Evolutionary conservation across 2,329 filamentous ascomycete genomes (phyloP), one percentile per base, ranked within the genome.

Genomic region (Exophiala sideris): DNA sequence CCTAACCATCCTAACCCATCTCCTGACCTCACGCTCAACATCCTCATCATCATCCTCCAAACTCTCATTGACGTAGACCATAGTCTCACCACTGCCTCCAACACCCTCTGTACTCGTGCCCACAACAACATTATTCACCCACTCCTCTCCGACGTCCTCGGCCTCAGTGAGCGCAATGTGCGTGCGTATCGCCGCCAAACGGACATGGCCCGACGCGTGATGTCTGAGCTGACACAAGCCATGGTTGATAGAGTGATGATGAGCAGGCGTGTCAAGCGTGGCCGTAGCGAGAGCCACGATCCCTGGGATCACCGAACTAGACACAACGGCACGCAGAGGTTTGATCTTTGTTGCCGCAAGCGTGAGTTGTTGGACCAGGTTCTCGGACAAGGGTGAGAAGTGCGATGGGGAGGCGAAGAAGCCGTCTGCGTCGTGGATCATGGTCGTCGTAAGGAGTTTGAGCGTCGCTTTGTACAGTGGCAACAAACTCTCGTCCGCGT

Each of bases 21-120:
- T 79, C 68, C 91, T 82, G 35, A 91, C 92, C 76, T 96, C 91
- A 67, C 84, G 79, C 76, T 99, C 94, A 20, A 99, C 92, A 24
- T 81, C 79, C 74, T 97, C 94, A 67, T 97, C 91, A 63, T 97
- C 94, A 69, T 99, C 94, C 68, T 99, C 94, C 74, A 96, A 87
- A 66, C 96, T 71, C 75, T 99, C 94, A 66, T 89, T 95, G 64
- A 99, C 96, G 61, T 92, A 89, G 16, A 95, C 92, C 69, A 99
- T 74, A 87, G 96, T 97, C 79, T 99, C 94, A 21, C 63, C 62
- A 12, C 44, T 36, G 1, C 58, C 59, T 9, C 61, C 62, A 18
- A 59, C 62, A 21, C 56, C 58, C 9, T 45, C 59, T 3, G 50
- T 45, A 24, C 32, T 54, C 2, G 52, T 55, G 8, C 59, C 62